Percentiles rank a stretch among this genome's conserved stretches.
Conservation (phyloP, 2,329 filamentous ascomycete genomes). For the Fusarium luffae region DNA sequence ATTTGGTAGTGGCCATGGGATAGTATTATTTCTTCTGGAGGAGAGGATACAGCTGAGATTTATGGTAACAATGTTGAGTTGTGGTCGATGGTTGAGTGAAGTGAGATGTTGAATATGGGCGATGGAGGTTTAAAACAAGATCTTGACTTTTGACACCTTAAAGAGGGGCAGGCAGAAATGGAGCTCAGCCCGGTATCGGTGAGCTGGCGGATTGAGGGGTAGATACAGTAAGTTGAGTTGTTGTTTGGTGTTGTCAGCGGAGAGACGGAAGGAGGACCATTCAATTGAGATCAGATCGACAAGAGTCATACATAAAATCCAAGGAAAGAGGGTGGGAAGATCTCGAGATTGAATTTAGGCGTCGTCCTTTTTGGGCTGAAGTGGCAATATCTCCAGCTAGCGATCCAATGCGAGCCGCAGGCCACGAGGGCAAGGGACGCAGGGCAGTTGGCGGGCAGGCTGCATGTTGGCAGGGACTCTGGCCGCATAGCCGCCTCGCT, state of each 20-base stretch:
- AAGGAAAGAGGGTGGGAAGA: conserved; percentile 31
- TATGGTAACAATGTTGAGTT: neutral
- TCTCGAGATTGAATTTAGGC: conserved; percentile 25
- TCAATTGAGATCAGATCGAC: conserved; percentile 17
- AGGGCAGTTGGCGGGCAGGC: conserved; percentile 19
- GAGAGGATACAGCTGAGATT: neutral
- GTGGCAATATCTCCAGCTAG: conserved; percentile 29
- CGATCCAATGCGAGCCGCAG: conserved; percentile 14
- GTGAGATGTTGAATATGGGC: conserved; percentile 15
- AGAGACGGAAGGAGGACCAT: conserved; percentile 5
- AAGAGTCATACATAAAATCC: conserved; percentile 21
- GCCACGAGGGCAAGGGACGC: conserved; percentile 36
- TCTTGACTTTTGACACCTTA: conserved; percentile 21
- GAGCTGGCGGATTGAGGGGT: conserved; percentile 2
- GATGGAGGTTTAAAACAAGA: conserved; percentile 28
- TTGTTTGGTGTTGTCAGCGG: neutral
- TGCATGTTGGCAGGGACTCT: conserved; percentile 17
- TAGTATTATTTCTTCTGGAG: neutral
- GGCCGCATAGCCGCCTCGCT: neutral
- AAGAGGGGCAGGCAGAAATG: conserved; percentile 40
- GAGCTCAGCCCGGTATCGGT: conserved; percentile 39
- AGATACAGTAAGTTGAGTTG: neutral
- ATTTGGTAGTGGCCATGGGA: conserved; percentile 51
- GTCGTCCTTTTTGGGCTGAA: conserved; percentile 16
- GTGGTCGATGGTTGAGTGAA: conserved; percentile 4